Percentiles rank a stretch among this genome's conserved stretches.
Evolutionary conservation across 2,329 filamentous ascomycete genomes (phyloP).

Genomic region (Fusarium duplospermum): DNA sequence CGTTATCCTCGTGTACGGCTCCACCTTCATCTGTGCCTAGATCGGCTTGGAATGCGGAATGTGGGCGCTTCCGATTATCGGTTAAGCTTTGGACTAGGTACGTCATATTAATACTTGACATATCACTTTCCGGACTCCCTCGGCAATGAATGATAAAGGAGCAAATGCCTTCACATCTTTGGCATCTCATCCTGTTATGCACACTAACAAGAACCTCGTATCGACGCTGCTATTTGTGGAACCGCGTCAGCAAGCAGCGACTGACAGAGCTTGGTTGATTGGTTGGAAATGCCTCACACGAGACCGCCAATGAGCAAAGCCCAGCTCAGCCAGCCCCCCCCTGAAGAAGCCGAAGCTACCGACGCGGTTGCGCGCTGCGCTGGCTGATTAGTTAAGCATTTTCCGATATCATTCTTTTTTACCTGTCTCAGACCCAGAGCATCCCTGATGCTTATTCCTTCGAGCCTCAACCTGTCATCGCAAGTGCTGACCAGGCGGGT

Average conservation of each 20-base stretch:
- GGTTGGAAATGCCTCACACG: neutral
- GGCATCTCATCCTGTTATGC: neutral
- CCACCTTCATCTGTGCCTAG: neutral
- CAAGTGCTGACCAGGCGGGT: neutral
- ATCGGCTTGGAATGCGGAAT: neutral
- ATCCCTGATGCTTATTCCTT: neutral
- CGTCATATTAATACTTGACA: neutral
- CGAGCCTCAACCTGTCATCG: neutral
- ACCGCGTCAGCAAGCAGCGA: neutral
- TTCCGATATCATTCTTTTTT: neutral
- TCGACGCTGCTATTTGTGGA: neutral
- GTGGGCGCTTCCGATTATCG: neutral
- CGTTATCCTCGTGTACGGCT: neutral
- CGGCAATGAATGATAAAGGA: neutral
- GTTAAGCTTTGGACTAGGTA: neutral
- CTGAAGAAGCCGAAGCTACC: neutral
- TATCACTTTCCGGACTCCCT: neutral
- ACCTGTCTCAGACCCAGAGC: neutral
- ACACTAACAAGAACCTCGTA: neutral
- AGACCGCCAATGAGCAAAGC: neutral
- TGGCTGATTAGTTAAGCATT: neutral
- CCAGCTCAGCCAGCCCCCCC: neutral
- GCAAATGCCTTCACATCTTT: neutral
- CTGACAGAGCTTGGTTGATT: neutral
- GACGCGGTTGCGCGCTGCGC: neutral